Base-by-base conservation (phyloP, 768 basidiomycete genomes). In the Chalciporus sphaerocephalus region DNA sequence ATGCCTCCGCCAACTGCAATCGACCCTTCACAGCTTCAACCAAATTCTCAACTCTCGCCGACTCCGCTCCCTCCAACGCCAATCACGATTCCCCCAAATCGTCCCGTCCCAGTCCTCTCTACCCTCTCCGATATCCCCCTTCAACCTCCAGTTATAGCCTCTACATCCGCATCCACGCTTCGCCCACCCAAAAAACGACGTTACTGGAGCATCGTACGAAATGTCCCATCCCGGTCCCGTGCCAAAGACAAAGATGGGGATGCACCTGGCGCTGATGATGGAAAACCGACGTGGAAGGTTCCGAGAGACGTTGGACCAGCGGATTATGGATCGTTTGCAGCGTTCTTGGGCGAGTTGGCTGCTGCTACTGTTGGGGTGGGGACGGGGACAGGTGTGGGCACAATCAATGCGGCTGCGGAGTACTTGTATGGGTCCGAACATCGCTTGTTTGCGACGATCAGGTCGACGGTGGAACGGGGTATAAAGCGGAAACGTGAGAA, bases 271-370 rank as follows among this genome's bases (percentile, higher is more conserved):
- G 70, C 74, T 18, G 59, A 57, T 0, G 62, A 60, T 6, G 61
- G 69, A 9, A 52, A 61, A 6, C 67, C 75, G 1, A 52, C 66
- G 28, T 77, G 76, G 72, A 75, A 76, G 46, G 59, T 56, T 6
- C 69, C 76, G 3, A 76, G 80, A 12, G 81, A 81, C 32, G 69
- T 74, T 0, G 75, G 75, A 24, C 64, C 77, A 2, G 56, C 69
- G 0, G 87, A 89, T 57, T 85, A 74, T 53, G 87, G 86, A 2
- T 73, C 78, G 17, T 80, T 81, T 54, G 74, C 83, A 0, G 49
- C 69, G 5, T 65, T 89, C 4, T 66, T 74, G 0, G 78, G 75
- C 7, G 69, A 69, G 30, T 58, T 72, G 2, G 65, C 62, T 1
- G 64, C 60, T 7, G 63, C 70, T 9, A 57, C 70, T 1, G 28